Evolutionary conservation across 495 filamentous ascomycete species (phyloP).

Genomic region (Hamigera avellanea): DNA sequence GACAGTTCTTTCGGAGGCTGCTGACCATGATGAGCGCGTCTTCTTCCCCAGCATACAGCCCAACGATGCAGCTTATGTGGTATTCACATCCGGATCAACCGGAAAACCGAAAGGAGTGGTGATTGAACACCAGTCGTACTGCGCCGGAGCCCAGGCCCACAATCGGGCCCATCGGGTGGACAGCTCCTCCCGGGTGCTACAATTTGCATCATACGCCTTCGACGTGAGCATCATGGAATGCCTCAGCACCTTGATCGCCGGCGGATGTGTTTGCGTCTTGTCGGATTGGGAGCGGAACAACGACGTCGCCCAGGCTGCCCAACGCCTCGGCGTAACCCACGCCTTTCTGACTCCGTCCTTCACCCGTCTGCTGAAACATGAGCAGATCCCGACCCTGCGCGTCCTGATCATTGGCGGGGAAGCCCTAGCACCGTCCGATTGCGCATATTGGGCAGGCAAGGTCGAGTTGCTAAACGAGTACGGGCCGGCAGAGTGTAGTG

Average conservation of each 20-base stretch:
- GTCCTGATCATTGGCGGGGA: slow-evolving; percentile 25
- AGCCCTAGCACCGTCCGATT: slow-evolving; percentile 19
- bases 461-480: slow-evolving; percentile 4
- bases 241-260: slow-evolving; percentile 32
- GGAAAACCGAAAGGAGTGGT: slow-evolving; percentile 27
- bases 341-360: slow-evolving; percentile 21
- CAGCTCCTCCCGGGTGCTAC: slow-evolving; percentile 25
- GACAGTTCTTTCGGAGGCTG: too few relatives aligned
- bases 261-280: slow-evolving; percentile 41
- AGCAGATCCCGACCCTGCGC: slow-evolving; percentile 15
- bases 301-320: slow-evolving; percentile 16
- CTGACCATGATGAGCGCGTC: too few relatives aligned
- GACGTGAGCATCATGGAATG: slow-evolving; percentile 42
- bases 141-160: slow-evolving; percentile 13
- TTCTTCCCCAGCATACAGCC: slow-evolving; percentile 1
- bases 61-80: slow-evolving; percentile 10
- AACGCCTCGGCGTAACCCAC: slow-evolving; percentile 17
- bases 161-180: slow-evolving; percentile 13
- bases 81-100: slow-evolving; percentile 23
- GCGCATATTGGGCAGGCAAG: neutral
- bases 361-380: slow-evolving; percentile 13
- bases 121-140: slow-evolving; percentile 19
- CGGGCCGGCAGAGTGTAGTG: slow-evolving; percentile 6
- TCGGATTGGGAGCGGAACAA: slow-evolving; percentile 26
- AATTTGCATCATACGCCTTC: slow-evolving; percentile 41